Base-by-base conservation (phyloP, 805 yeast genomes). In the Wickerhamomyces strasburgensis region DNA sequence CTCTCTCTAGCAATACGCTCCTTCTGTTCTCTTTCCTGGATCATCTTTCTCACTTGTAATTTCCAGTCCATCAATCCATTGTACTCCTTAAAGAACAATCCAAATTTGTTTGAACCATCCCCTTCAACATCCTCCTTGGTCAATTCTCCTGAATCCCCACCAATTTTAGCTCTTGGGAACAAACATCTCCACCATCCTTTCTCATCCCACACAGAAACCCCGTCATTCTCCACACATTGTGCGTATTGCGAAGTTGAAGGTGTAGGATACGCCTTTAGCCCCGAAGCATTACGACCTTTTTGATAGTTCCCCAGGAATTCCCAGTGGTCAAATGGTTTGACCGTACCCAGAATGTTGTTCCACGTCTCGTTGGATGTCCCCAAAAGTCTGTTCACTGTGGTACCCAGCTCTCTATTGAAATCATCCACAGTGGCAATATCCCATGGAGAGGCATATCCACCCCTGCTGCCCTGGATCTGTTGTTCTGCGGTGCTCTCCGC, bases 141-240 rank as follows among this genome's bases (percentile, higher is more conserved):
- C 15, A 70, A 52, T 11, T 56, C 57, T 15, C 54, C 54, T 4
- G 60, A 49, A 40, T 53, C 58, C n/a, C n/a, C n/a, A 51, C 46
- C 47, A 35, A 49, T 45, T 43, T 57, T 63, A 33, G 58, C 61
- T 52, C 69, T 68, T 10, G 96, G 95, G 58, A 89, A 82, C 31
- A 90, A 63, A 61, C 98, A 90, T 54, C 89, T 74, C 97, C 97
- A 90, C 58, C 79, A 73, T 0, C 97, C 98, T 16, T 72, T 68
- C 26, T 74, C 62, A 54, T 87, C 94, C 96, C 97, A 90, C 10
- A 78, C 79, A 0, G 86, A 74, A 6, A 72, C 61, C 3, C 98
- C 98, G 7, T 76, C 63, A 25, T 70, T 61, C 15, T 72, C 73
- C 43, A 72, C 48, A 59, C 98, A 90, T 31, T 73, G 67, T 35